Conservation (phyloP, 208 protist genomes). For the Leishmania gerbilli region DNA sequence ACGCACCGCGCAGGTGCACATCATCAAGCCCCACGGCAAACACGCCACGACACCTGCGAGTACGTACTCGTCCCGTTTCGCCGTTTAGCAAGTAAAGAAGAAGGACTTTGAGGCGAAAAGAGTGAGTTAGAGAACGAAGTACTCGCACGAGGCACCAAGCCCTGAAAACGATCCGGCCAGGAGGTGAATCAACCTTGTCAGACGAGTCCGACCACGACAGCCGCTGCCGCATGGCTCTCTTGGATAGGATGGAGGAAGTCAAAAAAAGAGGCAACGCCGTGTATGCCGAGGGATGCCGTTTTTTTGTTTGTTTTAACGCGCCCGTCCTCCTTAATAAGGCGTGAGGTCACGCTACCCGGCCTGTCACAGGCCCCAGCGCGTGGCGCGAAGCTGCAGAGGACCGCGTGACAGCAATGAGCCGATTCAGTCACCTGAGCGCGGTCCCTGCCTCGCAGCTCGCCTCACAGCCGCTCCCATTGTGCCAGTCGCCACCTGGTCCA, state of each 20-base stretch:
- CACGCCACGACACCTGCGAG: not conserved
- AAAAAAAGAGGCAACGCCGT: not conserved
- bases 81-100: not conserved
- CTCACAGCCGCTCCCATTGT: not conserved
- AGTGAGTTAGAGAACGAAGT: too few relatives aligned
- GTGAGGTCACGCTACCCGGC: not conserved
- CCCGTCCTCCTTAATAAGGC: not conserved
- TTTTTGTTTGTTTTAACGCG: not conserved
- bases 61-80: not conserved
- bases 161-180: not conserved
- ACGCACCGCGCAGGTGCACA: not conserved
- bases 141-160: not conserved
- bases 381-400: not conserved
- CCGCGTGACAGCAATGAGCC: not conserved
- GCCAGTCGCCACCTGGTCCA: not conserved
- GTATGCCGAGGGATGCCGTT: not conserved
- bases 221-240: not conserved
- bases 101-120: not conserved
- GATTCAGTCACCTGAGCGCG: not conserved
- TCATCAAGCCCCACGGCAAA: not conserved
- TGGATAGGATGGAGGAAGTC: not conserved
- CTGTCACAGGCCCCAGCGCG: not conserved
- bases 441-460: not conserved
- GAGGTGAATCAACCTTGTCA: not conserved
- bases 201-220: not conserved